Evolutionary conservation across 73 alveolate species (phyloP), one percentile per base, ranked within the genome.

Genomic region (Halteria grandinella): DNA sequence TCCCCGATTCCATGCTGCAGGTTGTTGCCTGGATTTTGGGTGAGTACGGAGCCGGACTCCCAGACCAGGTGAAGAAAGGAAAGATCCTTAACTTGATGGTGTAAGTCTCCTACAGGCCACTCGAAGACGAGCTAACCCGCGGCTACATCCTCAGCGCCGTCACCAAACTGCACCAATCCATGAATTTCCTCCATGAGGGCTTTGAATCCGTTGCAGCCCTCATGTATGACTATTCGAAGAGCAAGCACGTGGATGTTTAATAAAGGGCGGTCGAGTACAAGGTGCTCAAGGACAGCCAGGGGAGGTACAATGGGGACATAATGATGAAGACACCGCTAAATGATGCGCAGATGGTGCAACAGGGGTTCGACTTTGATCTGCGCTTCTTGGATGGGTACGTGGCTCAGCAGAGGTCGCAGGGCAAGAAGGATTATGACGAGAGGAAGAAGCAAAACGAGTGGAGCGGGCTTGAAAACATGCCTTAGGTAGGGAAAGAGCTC

Each of bases 11-110:
- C 55, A 83, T 91, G 78, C 88, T 93, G 37, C 77, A 94, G 62
- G 96, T 94, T 51, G 82, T 92, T 72, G 95, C 97, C 0, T 94
- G 96, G 97, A 93, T 94, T 52, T 70, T 90, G 18, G 99, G 99
- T 1, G 97, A 94, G 66, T 94, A 88, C 62, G 91, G 90, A 27
- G 72, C 94, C 17, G 75, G 89, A 52, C 53, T 81, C 34, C 80
- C 85, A 40, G 91, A 88, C 48, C 63, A 72, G 34, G 90, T 80
- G 55, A 88, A 83, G 69, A 64, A 84, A 20, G 80, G 51, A 25
- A 88, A 85, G 57, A 83, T 94, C 3, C 58, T 94, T 25, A 89
- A 91, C 50, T 53, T 80, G 80, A 66, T 94, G 45, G 37, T 90
- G 10, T 80, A 85, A 51, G 84, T 85, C 34, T 75, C 91, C 37